Base-by-base conservation (phyloP, 495 filamentous ascomycete genomes). In the Bryoglossum gracile region DNA sequence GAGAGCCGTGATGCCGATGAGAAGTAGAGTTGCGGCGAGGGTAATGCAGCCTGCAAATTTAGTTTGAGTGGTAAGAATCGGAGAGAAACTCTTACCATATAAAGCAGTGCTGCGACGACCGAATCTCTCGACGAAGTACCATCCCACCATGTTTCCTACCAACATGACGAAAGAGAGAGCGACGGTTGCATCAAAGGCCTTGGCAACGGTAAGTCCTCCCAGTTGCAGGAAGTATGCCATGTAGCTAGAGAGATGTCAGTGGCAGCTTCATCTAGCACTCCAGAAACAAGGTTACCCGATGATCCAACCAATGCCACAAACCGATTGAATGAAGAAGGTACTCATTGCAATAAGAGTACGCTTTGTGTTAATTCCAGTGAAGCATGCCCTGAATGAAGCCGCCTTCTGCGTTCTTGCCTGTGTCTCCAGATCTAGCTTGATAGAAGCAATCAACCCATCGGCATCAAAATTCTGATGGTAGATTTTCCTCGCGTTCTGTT, bases 211-310 rank as follows among this genome's bases (percentile, higher is more conserved):
- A 1, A 52, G 49, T 21, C 49, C 49, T 10, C 49, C 42, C 5
- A 52, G 43, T 24, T 52, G 33, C 1, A 52, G 43, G 34, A 46
- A 46, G 14, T 52, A 52, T 10, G 49, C 49, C 49, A 52, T 52
- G 43, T 52, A 52, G 11, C 40, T 43, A n/a, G 22, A 5, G 13
- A 45, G 43, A 28, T 33, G 9, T n/a, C n/a, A n/a, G n/a, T n/a
- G n/a, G n/a, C n/a, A n/a, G n/a, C n/a, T n/a, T n/a, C n/a, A n/a
- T n/a, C n/a, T n/a, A n/a, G n/a, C n/a, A n/a, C n/a, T 11, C n/a
- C 6, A 4, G 28, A 13, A 18, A 30, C 10, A 24, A 8, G 21
- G 25, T 17, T 34, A 45, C 43, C 43, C 49, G 25, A 52, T 52
- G 23, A 52, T 52, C 49, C 49, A 52, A 2, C n/a, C 35, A 40